phyloP scores from a whole-genome alignment of 306 rosid species.

The Cotoneaster glaucophyllus region DNA sequence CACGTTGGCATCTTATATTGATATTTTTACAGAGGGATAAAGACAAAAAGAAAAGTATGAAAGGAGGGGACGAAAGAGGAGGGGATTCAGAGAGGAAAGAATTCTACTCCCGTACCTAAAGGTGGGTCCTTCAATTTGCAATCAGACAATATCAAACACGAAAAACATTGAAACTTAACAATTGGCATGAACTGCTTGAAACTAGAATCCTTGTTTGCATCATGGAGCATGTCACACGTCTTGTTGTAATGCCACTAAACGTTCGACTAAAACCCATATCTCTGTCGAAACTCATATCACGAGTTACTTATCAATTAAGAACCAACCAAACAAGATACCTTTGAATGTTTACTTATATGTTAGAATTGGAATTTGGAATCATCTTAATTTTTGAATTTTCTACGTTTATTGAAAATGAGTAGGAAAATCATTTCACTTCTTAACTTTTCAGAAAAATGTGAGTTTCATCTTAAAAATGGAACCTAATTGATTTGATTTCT shows the following conservation, averaged over 20 bases:
- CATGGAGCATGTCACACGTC: background rate
- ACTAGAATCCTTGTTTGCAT: background rate
- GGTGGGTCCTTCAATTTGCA: slow-evolving; percentile 65
- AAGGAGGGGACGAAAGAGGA: too few species aligned
- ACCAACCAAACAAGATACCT: background rate
- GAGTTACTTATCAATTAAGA: background rate
- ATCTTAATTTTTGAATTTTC: too few species aligned
- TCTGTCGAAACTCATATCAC: background rate
- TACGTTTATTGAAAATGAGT: too few species aligned
- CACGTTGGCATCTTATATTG: too few species aligned
- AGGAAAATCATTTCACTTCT: too few species aligned
- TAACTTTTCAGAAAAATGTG: too few species aligned
- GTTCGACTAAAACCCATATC: background rate
- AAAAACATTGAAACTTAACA: background rate
- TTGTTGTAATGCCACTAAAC: background rate
- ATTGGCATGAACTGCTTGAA: background rate
- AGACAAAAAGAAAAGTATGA: too few species aligned
- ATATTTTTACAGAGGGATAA: too few species aligned
- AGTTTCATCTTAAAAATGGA: too few species aligned
- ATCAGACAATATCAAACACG: slow-evolving; percentile 5
- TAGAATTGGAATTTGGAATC: too few species aligned
- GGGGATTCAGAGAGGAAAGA: too few species aligned
- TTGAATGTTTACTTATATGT: too few species aligned
- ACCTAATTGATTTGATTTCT: background rate
- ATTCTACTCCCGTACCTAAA: slow-evolving; percentile 23